Base-by-base conservation (phyloP, 2,329 filamentous ascomycete genomes). In the Chaetomium strumarium region DNA sequence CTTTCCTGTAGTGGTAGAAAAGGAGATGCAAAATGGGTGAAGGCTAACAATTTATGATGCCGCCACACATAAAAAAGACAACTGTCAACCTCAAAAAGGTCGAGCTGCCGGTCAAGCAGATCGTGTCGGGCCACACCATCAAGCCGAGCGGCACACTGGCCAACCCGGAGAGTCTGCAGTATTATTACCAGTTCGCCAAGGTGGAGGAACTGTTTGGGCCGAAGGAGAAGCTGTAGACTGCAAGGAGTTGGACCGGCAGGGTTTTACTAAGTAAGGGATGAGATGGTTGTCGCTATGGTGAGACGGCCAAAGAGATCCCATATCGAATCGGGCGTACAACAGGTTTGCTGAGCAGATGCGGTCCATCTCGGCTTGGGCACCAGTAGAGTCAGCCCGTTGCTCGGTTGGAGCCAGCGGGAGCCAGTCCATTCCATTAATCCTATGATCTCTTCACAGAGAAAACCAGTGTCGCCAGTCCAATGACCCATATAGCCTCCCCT, bases 61-160 rank as follows among this genome's bases (percentile, higher is more conserved):
- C 5, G 4, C 7, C 20, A n/a, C n/a, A n/a, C n/a, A n/a, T n/a
- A n/a, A n/a, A n/a, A n/a, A 14, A 90, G 83, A 87, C 84, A 0
- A 93, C 88, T 0, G 83, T 93, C 57, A 93, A 92, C 64, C 69
- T 88, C 46, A 93, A 93, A 67, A 93, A 93, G 68, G 88, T 93
- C 4, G 88, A 93, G 66, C 62, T 93, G 48, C 88, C 88, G 0
- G 85, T 93, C 30, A 93, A 93, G 71, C 85, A 88, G 64, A 93
- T 93, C 57, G 84, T 93, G 1, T 89, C 81, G 0, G 88, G 88
- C 0, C 81, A 83, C 60, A 79, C 72, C 20, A 80, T 93, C 64
- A 89, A 86, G 68, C 80, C 87, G 0, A 88, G 84, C 45, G 87
- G 87, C 1, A 92, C 88, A 4, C 68, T 93, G 62, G 69, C 86